Percentiles rank a stretch among this genome's conserved stretches.
Evolutionary conservation across 768 basidiomycete species (phyloP).

Genomic region (Paxillus involutus): DNA sequence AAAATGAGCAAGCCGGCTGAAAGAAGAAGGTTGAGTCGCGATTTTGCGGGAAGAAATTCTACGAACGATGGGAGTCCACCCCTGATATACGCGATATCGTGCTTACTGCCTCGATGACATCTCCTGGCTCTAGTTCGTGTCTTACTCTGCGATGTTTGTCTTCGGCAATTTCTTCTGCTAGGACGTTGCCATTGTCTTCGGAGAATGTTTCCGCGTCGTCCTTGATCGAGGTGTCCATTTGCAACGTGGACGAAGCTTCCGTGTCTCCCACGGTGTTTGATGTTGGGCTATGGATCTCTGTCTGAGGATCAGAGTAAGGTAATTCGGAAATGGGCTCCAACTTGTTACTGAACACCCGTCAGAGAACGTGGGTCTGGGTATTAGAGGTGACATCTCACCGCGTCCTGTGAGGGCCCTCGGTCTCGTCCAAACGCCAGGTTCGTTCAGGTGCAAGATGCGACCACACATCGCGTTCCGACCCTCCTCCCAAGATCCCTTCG

Average conservation of each 20-base stretch:
- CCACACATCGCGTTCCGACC: slow-evolving; percentile 85
- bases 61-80: slow-evolving; percentile 87
- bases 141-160: slow-evolving; percentile 88
- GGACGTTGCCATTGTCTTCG: slow-evolving; percentile 36
- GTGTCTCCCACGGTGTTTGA: slow-evolving; percentile 37
- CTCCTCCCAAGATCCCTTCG: slow-evolving; percentile 61
- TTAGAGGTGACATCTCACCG: slow-evolving; percentile 45
- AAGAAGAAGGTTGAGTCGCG: slow-evolving; percentile 22
- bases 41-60: neutral
- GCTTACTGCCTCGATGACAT: slow-evolving; percentile 82
- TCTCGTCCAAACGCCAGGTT: slow-evolving; percentile 85
- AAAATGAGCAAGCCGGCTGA: slow-evolving; percentile 83
- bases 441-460: slow-evolving; percentile 47
- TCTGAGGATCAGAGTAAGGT: slow-evolving; percentile 34
- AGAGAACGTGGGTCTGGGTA: neutral
- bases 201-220: slow-evolving; percentile 10
- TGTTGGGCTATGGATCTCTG: slow-evolving; percentile 35
- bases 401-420: slow-evolving; percentile 86
- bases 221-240: slow-evolving; percentile 13
- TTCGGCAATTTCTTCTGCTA: slow-evolving; percentile 78
- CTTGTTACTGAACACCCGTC: slow-evolving; percentile 56
- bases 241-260: slow-evolving; percentile 46
- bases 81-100: slow-evolving; percentile 89
- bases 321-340: slow-evolving; percentile 60
- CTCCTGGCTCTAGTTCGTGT: slow-evolving; percentile 85